Evolutionary conservation across 2,329 filamentous ascomycete species (phyloP).

Genomic region (Bipolaris zeicola): DNA sequence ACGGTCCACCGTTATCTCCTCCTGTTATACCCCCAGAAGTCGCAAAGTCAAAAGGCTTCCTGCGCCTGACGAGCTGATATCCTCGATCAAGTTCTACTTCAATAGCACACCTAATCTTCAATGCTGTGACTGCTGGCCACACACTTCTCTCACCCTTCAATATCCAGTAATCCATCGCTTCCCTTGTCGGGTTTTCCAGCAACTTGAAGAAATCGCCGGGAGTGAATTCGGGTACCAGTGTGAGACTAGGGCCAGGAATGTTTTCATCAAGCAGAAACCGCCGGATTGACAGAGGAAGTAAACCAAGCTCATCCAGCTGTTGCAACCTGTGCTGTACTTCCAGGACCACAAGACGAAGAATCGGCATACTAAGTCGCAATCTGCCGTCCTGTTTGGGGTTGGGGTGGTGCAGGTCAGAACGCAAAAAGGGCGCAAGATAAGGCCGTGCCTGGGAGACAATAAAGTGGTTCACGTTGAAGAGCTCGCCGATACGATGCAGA

Average conservation of each 20-base stretch:
- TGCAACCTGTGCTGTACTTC: constrained; percentile 81
- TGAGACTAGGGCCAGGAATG: constrained; percentile 77
- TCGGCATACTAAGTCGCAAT: constrained; percentile 61
- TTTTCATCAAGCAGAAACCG: constrained; percentile 83
- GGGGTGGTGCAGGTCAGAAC: constrained; percentile 79
- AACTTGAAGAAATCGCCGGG: constrained; percentile 75
- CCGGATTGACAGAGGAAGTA: constrained; percentile 72
- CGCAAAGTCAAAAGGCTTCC: constrained; percentile 49
- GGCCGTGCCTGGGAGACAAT: constrained; percentile 91
- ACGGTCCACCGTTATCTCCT: constrained; percentile 6
- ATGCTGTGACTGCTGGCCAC: constrained; percentile 84
- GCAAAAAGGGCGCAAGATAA: constrained; percentile 84
- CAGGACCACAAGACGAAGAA: constrained; percentile 70
- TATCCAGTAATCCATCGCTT: constrained; percentile 84
- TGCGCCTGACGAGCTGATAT: constrained; percentile 76
- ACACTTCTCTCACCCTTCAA: constrained; percentile 82
- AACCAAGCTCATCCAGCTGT: constrained; percentile 77
- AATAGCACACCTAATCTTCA: constrained; percentile 81
- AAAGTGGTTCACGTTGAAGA: constrained; percentile 95
- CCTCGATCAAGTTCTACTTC: constrained; percentile 87
- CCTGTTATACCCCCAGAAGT: constrained; percentile 14
- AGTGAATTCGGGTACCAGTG: constrained; percentile 79
- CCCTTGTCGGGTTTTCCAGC: constrained; percentile 79
- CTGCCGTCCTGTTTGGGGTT: constrained; percentile 63
- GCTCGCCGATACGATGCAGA: constrained; percentile 74